These are phyloP conservation scores for Fraxinus sp. DNA, from an alignment of 305 asterid genomes.

Conservation along the genomic window DNA sequence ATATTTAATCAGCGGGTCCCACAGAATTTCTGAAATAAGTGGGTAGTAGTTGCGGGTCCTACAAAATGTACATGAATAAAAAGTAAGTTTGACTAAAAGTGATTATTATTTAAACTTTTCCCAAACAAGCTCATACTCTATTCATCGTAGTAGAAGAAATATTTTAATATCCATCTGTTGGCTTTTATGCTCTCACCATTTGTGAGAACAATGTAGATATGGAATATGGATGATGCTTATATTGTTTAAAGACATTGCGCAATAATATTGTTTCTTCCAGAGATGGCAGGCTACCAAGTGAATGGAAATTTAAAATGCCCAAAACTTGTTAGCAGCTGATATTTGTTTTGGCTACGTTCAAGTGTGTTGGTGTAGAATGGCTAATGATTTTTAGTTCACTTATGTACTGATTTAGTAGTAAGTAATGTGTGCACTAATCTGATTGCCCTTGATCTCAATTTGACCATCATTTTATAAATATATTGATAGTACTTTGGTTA, in stretches of 20 bases:
- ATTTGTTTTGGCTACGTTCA: background rate
- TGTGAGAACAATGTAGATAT: background rate
- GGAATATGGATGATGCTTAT: background rate
- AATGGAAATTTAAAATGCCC: background rate
- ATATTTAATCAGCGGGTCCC: background rate
- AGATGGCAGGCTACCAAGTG: background rate
- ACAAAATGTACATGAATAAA: background rate
- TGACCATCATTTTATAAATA: background rate
- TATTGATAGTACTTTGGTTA: slow-evolving; percentile 11
- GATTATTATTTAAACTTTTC: background rate
- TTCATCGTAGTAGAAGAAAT: background rate
- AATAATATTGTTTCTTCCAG: background rate
- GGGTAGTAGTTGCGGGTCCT: background rate
- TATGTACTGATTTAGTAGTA: background rate
- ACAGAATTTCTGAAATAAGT: background rate
- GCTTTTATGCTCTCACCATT: background rate
- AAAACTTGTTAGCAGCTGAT: background rate
- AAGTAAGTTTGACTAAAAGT: background rate
- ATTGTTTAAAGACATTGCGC: background rate
- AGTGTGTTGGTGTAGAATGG: background rate
- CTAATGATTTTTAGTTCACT: background rate
- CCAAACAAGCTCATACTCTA: background rate
- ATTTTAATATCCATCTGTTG: background rate
- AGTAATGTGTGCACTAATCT: background rate
- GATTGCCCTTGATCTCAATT: background rate